These are phyloP conservation scores for Larix sibirica DNA, from an alignment of 83 land plant species.

Conservation along the genomic window DNA sequence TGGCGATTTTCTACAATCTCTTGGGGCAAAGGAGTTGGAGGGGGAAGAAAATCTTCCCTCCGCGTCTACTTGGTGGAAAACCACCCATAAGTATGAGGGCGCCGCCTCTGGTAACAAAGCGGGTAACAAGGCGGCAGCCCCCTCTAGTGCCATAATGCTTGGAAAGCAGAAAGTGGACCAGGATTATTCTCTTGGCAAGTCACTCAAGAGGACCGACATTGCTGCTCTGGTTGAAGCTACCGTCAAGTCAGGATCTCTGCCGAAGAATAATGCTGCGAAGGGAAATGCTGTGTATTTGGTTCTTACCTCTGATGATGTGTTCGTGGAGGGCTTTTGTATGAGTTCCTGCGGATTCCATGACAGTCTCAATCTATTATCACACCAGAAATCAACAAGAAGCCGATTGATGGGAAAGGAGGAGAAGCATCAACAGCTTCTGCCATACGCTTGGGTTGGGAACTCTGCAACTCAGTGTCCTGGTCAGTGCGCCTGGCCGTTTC, in stretches of 20 bases:
- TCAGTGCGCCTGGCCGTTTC: constrained; percentile 79
- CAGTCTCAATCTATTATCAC: constrained; percentile 5
- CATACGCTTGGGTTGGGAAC: constrained; percentile 78
- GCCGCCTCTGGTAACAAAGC: neutral
- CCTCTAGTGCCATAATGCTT: constrained; percentile 15
- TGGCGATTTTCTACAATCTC: constrained; percentile 39
- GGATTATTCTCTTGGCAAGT: constrained; percentile 43
- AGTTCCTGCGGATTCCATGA: constrained; percentile 60
- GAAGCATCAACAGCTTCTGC: constrained; percentile 24
- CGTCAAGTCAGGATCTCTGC: neutral
- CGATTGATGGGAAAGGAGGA: neutral
- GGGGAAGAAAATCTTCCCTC: constrained; percentile 24
- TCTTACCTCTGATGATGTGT: constrained; percentile 61
- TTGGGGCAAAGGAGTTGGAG: neutral
- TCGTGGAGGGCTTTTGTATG: constrained; percentile 67
- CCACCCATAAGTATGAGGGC: constrained; percentile 34
- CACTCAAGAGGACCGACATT: constrained; percentile 27
- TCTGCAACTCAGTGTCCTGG: constrained; percentile 77
- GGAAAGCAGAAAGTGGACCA: constrained; percentile 46
- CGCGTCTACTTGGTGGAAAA: constrained; percentile 47
- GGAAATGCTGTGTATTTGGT: constrained; percentile 25
- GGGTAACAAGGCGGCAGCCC: constrained; percentile 7
- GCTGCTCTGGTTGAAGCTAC: constrained; percentile 23
- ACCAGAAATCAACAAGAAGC: neutral
- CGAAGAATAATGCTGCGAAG: neutral